phyloP scores from a whole-genome alignment of 2,329 filamentous ascomycete genomes.

The Tolypocladium endophyticum region DNA sequence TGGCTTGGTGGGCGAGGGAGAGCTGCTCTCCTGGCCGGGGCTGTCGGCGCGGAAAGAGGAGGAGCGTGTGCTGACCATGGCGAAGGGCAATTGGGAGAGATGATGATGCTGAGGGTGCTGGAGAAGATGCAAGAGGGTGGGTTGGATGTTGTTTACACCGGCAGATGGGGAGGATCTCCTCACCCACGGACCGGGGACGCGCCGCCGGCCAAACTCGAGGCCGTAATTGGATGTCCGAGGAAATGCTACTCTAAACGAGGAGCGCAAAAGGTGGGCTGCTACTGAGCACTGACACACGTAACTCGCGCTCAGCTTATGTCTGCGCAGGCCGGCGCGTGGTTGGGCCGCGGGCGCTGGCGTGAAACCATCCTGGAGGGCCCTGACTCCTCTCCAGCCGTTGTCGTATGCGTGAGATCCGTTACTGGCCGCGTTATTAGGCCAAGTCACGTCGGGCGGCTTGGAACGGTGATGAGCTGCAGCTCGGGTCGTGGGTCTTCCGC shows the following conservation, averaged over 20 bases:
- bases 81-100: neutral
- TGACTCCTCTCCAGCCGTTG: too few species aligned
- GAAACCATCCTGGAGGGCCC: neutral
- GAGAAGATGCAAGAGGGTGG: neutral
- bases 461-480: neutral
- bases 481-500: neutral
- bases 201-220: neutral
- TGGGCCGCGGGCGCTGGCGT: neutral
- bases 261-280: neutral
- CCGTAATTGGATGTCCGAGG: neutral
- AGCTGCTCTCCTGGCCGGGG: constrained; percentile 11
- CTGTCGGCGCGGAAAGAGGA: constrained; percentile 21
- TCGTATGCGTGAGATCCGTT: too few species aligned
- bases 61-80: constrained; percentile 27
- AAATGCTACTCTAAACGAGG: neutral
- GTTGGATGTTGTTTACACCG: neutral
- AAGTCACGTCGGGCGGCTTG: neutral
- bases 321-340: neutral
- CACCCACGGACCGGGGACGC: neutral
- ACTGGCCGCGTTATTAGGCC: neutral
- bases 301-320: neutral
- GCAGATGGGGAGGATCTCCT: neutral
- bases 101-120: neutral
- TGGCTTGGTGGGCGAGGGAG: constrained; percentile 8
- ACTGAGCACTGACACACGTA: too few species aligned